Evolutionary conservation across 1,139 yeast genomes (phyloP), one percentile per base, ranked within the genome.

Genomic region (Magnusiomyces fungicola): DNA sequence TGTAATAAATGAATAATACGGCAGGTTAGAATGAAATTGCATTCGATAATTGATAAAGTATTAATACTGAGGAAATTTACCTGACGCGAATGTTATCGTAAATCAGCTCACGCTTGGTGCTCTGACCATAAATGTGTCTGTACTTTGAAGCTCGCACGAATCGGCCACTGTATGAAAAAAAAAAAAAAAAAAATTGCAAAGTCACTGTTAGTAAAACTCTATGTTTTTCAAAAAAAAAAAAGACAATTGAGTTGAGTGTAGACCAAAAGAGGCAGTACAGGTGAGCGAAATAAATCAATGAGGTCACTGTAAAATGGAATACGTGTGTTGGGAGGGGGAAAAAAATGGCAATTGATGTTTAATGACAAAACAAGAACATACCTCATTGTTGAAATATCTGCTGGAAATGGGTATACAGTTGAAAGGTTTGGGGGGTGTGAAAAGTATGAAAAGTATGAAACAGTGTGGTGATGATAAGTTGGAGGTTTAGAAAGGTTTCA

Each of bases 101-200:
- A 65, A 88, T 83, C 55, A 83, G 73, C 64, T 92, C 97, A 64
- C 79, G 86, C 69, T 92, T 92, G 60, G 87, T 76, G 18, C 94
- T 78, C 68, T 90, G 97, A 43, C 97, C 97, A 68, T 78, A 92
- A 23, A 92, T 97, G 66, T 92, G 97, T 65, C 98, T 87, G 65
- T 82, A 92, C 65, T 92, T 92, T 29, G 97, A 89, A 19, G 97
- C 96, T 70, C 97, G 85, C 41, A 92, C 97, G 65, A 89, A 88
- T 67, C 86, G 83, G 43, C 95, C 95, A 71, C 96, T 87, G 56
- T n/a, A 38, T 23, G 14, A 38, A 14, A 19, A 23, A 19, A 9
- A 38, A 38, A 38, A 12, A 19, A 22, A 38, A 2, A 7, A 16
- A 22, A 22, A 36, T 16, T 16, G 40, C 12, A 10, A 38, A 38